A percentile compares a stretch with the other conserved stretches of the same genome.
phyloP scores from a whole-genome alignment of 2,329 filamentous ascomycete genomes.

The Ophiocordyceps camponoti-rufipedis region DNA sequence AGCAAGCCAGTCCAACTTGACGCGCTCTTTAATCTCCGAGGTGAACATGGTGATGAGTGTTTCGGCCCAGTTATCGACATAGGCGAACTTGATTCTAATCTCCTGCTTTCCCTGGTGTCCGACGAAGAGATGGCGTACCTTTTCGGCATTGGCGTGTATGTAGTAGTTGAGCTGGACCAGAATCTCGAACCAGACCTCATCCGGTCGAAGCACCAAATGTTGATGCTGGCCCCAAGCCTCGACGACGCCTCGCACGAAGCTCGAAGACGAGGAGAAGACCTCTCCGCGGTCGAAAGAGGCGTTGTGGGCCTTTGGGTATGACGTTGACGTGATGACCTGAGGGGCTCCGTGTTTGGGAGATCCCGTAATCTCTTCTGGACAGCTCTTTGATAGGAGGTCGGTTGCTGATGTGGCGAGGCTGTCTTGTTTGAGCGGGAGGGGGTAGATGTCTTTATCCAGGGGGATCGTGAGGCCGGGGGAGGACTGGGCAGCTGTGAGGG shows the following conservation, averaged over 20 bases:
- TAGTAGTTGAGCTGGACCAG: conserved; percentile 31
- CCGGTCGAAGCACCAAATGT: conserved; percentile 28
- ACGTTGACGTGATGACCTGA: neutral
- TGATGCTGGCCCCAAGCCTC: conserved; percentile 30
- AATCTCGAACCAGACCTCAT: conserved; percentile 37
- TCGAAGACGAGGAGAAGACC: conserved; percentile 14
- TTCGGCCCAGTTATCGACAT: no score
- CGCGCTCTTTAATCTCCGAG: conserved; percentile 4
- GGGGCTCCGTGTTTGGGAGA: no score
- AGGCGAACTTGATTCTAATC: neutral
- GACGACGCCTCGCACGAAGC: conserved; percentile 25
- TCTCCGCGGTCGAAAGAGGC: neutral
- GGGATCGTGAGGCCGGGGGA: no score
- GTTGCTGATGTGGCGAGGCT: no score
- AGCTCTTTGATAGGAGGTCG: no score
- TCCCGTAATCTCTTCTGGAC: no score
- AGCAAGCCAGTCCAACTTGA: conserved; percentile 19
- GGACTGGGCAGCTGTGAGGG: no score
- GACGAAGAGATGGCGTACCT: conserved; percentile 13
- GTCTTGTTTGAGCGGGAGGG: no score
- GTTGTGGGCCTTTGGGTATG: neutral
- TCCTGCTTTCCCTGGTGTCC: neutral
- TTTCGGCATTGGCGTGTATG: conserved; percentile 26
- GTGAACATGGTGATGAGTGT: no score
- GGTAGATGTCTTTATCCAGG: no score